These are phyloP conservation scores for Sinapis alba DNA, from an alignment of 441 rosid species.

Conservation along the genomic window DNA sequence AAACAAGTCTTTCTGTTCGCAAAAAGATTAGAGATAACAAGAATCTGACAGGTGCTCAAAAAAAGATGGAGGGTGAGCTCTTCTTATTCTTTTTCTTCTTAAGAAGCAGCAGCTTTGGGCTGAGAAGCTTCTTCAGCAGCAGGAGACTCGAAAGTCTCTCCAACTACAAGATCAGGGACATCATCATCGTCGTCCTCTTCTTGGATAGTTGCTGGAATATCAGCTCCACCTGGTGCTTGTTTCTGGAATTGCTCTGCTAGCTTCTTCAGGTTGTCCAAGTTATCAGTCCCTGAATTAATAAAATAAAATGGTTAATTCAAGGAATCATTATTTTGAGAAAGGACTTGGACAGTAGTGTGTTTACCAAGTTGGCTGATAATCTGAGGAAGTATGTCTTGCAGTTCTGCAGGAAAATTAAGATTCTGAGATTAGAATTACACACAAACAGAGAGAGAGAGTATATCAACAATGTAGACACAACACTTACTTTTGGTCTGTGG, in stretches of 20 bases:
- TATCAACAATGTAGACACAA: not conserved
- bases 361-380: conserved; percentile 77
- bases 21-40: conserved; percentile 31
- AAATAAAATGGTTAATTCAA: not conserved
- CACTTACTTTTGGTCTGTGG: conserved; percentile 80
- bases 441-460: not conserved
- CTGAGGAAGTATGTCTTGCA: conserved; percentile 83
- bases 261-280: conserved; percentile 82
- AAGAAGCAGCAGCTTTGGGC: conserved; percentile 40
- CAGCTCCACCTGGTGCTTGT: conserved; percentile 54
- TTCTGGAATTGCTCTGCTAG: conserved; percentile 87
- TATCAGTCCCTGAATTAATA: conserved; percentile 60
- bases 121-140: conserved; percentile 32
- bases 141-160: conserved; percentile 76
- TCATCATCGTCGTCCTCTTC: conserved; percentile 69
- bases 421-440: not conserved
- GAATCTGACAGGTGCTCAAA: conserved; percentile 37
- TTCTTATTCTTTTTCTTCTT: not conserved
- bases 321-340: not conserved
- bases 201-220: conserved; percentile 43
- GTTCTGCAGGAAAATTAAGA: conserved; percentile 42
- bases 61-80: conserved; percentile 24
- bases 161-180: conserved; percentile 81
- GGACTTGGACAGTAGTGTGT: not conserved
- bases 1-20: conserved; percentile 30